phyloP scores from a whole-genome alignment of 257 asterid genomes.

The Plantago major region DNA sequence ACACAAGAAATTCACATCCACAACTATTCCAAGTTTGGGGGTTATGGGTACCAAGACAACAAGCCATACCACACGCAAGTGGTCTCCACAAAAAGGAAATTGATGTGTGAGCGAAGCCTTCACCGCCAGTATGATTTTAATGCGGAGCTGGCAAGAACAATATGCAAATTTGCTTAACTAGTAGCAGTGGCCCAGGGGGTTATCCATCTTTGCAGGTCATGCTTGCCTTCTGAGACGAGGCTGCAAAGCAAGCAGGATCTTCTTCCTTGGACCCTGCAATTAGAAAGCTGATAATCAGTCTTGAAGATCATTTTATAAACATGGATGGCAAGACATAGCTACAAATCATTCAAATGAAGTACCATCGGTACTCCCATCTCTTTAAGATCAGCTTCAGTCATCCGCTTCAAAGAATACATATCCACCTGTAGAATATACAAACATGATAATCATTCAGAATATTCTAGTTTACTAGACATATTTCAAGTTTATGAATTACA shows the following conservation, averaged over 20 bases:
- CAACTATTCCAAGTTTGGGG: not conserved
- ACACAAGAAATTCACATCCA: not conserved
- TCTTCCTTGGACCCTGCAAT: conserved; percentile 92
- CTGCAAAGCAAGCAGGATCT: conserved; percentile 55
- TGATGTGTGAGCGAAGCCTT: not conserved
- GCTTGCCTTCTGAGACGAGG: conserved; percentile 53
- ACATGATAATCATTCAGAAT: not conserved
- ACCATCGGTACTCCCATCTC: conserved; percentile 97
- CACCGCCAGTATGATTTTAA: not conserved
- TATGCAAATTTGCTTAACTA: not conserved
- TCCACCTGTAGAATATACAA: conserved; percentile 66
- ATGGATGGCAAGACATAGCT: conserved; percentile 5
- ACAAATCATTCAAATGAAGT: conserved; percentile 22
- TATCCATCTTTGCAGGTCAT: conserved; percentile 21
- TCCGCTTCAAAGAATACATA: conserved; percentile 82
- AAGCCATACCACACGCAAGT: not conserved
- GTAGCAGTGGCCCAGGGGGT: not conserved
- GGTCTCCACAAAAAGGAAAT: not conserved
- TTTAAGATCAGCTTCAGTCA: conserved; percentile 83
- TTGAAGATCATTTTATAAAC: conserved; percentile 2
- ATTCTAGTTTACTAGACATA: conserved; percentile 10
- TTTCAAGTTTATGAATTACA: not conserved
- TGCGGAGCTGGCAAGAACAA: not conserved
- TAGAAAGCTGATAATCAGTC: conserved; percentile 2
- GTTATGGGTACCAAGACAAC: not conserved